phyloP scores from a whole-genome alignment of 2,329 filamentous ascomycete species.

The Pseudogymnoascus sp. region DNA sequence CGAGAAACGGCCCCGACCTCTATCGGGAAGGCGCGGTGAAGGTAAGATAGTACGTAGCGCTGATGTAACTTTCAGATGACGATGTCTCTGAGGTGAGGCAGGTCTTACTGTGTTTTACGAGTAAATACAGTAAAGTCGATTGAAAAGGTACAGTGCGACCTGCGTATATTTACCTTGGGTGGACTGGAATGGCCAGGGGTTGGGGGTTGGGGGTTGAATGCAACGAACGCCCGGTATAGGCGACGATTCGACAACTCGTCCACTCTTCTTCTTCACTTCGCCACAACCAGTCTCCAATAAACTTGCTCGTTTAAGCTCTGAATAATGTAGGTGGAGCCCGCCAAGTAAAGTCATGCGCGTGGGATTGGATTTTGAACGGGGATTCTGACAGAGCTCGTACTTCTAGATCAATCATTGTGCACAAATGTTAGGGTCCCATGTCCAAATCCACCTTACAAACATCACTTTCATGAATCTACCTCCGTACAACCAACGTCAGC shows the following conservation, averaged over 20 bases:
- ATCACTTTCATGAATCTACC: not conserved
- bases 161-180: not conserved
- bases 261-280: not conserved
- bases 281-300: not conserved
- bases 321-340: slow-evolving; percentile 1
- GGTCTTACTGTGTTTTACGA: slow-evolving; percentile 1
- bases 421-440: slow-evolving; percentile 3
- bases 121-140: not conserved
- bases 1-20: not conserved
- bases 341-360: not conserved
- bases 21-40: not conserved
- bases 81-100: too few species aligned
- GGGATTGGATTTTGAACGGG: not conserved
- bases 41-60: not conserved
- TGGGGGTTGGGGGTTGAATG: too few species aligned
- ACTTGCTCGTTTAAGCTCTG: not conserved
- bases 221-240: not conserved
- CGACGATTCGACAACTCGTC: not conserved
- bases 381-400: not conserved
- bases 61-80: not conserved
- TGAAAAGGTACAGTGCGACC: not conserved
- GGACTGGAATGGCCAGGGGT: not conserved
- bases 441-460: not conserved
- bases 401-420: not conserved
- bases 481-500: not conserved